A percentile compares a stretch with the other conserved stretches of the same genome.
These are phyloP conservation scores for Euphorbia celastroides DNA, from an alignment of 441 rosid species.

Conservation along the genomic window DNA sequence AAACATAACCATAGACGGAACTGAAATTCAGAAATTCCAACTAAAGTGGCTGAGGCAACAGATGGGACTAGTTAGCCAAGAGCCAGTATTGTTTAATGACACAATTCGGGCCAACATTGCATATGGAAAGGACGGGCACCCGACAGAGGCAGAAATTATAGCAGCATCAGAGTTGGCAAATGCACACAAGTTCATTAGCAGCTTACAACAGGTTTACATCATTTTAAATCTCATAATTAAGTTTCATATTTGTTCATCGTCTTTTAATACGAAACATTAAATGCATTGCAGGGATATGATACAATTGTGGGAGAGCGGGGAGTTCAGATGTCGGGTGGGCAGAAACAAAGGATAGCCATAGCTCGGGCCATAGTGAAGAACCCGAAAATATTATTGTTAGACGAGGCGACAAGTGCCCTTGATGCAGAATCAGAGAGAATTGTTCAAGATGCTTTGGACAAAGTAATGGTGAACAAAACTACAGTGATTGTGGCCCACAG, in stretches of 20 bases:
- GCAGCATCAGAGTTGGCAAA: constrained; percentile 56
- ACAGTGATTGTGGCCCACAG: constrained; percentile 58
- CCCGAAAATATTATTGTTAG: constrained; percentile 47
- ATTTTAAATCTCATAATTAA: too few relatives aligned
- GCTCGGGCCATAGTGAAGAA: constrained; percentile 52
- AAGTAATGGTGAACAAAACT: constrained; percentile 44
- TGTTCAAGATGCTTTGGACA: constrained; percentile 53
- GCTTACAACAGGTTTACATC: constrained; percentile 41
- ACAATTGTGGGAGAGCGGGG: constrained; percentile 68
- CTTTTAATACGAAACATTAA: too few relatives aligned
- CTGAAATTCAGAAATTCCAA: constrained; percentile 40
- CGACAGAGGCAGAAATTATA: constrained; percentile 49
- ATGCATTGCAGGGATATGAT: constrained; percentile 45
- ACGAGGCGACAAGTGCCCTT: constrained; percentile 67
- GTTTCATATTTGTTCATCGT: too few relatives aligned
- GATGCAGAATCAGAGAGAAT: constrained; percentile 56
- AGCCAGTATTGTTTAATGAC: constrained; percentile 61
- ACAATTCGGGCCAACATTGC: constrained; percentile 70
- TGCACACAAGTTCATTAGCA: constrained; percentile 62
- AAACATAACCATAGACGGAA: constrained; percentile 51
- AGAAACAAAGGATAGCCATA: constrained; percentile 66
- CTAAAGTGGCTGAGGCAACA: constrained; percentile 64
- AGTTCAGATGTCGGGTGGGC: constrained; percentile 61
- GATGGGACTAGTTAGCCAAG: constrained; percentile 68
- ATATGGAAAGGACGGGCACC: constrained; percentile 55